Base-by-base conservation (phyloP, 192 early-diverging fungal species). In the Radiomyces spectabilis region DNA sequence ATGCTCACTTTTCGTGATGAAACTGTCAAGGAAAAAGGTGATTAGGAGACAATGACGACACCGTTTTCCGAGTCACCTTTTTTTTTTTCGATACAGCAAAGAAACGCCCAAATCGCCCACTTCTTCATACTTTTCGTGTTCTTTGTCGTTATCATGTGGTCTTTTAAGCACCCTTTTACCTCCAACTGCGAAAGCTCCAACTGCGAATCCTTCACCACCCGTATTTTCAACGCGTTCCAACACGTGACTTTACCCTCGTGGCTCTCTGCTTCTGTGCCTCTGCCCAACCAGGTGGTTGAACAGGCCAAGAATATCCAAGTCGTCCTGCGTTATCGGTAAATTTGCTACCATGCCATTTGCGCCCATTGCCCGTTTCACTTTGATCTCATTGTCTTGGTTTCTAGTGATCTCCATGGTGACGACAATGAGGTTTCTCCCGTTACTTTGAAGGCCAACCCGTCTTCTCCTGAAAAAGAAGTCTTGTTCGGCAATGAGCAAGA, bases 281-380 rank as follows among this genome's bases (percentile, higher is more conserved):
- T n/a, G n/a, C n/a, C n/a, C n/a, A n/a, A n/a, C n/a, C n/a, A n/a
- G n/a, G n/a, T n/a, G 12, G 31, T 47, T 12, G 55, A 57, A 1
- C 88, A 88, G 45, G 87, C 76, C 40, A 76, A 82, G n/a, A 88
- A 91, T 47, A 91, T 91, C 34, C 88, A 91, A 54, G 88, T 88
- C 0, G 81, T 88, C 2, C 79, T 90, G n/a, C 77, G 88, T 27
- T 87, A 83, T 66, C 71, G 85, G 85, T 86, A 75, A 65, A 57
- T 19, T 42, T 19, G n/a, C 8, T 42, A 21, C 5, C 19, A 5
- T 42, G 19, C 19, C 19, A 18, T 42, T 42, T 42, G 19, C 19
- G 19, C 5, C 7, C 4, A 21, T 5, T 42, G 8, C 6, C 33
- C n/a, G n/a, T n/a, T n/a, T n/a, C n/a, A n/a, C n/a, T n/a, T n/a